phyloP scores from a whole-genome alignment of 805 yeast species.

The Hagleromyces aurorensis region DNA sequence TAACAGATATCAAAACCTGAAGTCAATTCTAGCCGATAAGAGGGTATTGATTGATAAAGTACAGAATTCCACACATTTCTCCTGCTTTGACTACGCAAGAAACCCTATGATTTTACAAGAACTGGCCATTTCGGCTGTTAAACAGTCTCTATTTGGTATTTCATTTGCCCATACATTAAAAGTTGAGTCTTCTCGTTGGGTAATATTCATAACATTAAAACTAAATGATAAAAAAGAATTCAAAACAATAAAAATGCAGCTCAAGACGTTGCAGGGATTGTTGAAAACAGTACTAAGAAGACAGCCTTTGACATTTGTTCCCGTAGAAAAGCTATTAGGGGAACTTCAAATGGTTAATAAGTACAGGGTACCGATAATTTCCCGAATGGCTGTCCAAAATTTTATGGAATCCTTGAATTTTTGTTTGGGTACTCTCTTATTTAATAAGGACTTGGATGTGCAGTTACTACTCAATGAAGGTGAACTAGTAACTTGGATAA shows the following conservation, averaged over 20 bases:
- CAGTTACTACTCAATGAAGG: conserved; percentile 8
- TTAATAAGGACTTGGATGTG: conserved; percentile 6
- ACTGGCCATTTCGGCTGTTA: conserved; percentile 11
- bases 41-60: conserved; percentile 39
- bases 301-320: conserved; percentile 19
- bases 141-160: conserved; percentile 8
- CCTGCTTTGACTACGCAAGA: conserved; percentile 42
- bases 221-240: conserved; percentile 1
- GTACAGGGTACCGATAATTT: conserved; percentile 2
- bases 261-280: conserved; percentile 16
- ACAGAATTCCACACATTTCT: conserved; percentile 29
- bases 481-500: conserved; percentile 13
- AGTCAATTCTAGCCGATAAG: conserved; percentile 40
- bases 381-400: conserved; percentile 7
- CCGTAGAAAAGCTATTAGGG: conserved; percentile 13
- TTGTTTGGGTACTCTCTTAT: conserved; percentile 10
- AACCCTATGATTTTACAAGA: conserved; percentile 18
- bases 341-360: conserved; percentile 10
- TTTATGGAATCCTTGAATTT: conserved; percentile 10
- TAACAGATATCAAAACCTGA: conserved; percentile 54
- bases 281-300: conserved; percentile 11
- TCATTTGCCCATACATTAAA: conserved; percentile 15
- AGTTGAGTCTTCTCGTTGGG: conserved; percentile 19
- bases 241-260: conserved; percentile 10
- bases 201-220: conserved; percentile 8